These are phyloP conservation scores for Xylaria sp. DNA, from an alignment of 2,329 filamentous ascomycete species.

Conservation along the genomic window DNA sequence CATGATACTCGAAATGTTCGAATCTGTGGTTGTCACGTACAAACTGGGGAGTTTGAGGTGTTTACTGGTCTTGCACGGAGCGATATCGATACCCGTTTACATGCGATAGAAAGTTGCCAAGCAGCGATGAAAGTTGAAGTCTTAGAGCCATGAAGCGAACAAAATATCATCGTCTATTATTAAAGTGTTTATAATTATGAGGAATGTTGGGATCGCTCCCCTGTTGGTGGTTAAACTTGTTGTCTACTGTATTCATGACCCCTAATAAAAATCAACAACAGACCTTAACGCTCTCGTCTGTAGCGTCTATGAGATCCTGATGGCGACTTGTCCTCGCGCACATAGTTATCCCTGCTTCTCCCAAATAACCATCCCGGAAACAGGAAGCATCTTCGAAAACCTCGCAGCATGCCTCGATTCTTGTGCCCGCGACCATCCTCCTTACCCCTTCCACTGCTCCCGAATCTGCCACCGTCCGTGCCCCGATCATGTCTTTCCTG, in stretches of 20 bases:
- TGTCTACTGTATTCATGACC: too few relatives aligned
- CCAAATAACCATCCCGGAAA: conserved; percentile 11
- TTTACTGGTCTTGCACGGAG: conserved; percentile 9
- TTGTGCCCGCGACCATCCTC: not conserved
- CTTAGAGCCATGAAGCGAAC: not conserved
- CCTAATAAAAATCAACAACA: not conserved
- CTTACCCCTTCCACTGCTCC: not conserved
- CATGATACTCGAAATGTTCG: not conserved
- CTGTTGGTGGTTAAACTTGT: not conserved
- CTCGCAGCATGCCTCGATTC: not conserved
- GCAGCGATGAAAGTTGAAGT: not conserved
- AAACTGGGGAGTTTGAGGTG: conserved; percentile 18
- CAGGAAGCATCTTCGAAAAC: conserved; percentile 1
- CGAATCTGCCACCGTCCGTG: not conserved
- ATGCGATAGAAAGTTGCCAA: not conserved
- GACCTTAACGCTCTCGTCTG: conserved; percentile 2
- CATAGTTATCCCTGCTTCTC: not conserved
- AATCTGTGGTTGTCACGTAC: not conserved
- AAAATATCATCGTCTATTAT: not conserved
- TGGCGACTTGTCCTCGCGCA: not conserved
- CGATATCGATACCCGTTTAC: conserved; percentile 32
- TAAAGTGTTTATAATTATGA: not conserved
- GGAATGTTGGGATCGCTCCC: too few relatives aligned
- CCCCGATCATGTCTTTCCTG: not conserved
- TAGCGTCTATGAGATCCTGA: not conserved